These are phyloP conservation scores for Gilbertella persicaria DNA, from an alignment of 371 early-diverging fungal species.

Conservation along the genomic window DNA sequence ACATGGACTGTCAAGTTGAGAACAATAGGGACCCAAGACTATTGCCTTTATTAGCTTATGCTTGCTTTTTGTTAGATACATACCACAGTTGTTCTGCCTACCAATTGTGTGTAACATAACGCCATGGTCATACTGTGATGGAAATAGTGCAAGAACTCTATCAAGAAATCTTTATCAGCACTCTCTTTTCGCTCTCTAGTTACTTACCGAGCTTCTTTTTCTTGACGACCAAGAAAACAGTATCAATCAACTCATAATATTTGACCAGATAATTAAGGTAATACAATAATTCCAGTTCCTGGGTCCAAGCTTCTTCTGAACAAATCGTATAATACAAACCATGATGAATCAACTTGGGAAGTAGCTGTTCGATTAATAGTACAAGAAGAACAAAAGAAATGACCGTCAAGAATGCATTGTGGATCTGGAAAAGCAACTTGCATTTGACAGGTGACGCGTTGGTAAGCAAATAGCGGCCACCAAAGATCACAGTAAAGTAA, in stretches of 20 bases:
- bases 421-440: conserved; percentile 63
- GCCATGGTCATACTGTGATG: conserved; percentile 86
- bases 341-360: conserved; percentile 58
- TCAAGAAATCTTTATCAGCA: not conserved
- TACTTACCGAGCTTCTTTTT: conserved; percentile 60
- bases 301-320: conserved; percentile 53
- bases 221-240: conserved; percentile 66
- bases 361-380: conserved; percentile 67
- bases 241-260: conserved; percentile 72
- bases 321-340: conserved; percentile 71
- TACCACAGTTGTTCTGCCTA: conserved; percentile 75
- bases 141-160: conserved; percentile 80
- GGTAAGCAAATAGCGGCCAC: conserved; percentile 60
- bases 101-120: conserved; percentile 74
- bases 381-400: conserved; percentile 60
- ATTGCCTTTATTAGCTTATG: not conserved
- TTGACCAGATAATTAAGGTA: conserved; percentile 74
- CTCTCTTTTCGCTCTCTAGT: no score
- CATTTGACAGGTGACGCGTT: conserved; percentile 58
- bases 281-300: conserved; percentile 59
- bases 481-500: conserved; percentile 69
- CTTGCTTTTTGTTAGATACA: conserved; percentile 22
- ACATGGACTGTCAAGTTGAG: conserved; percentile 87
- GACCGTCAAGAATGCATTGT: conserved; percentile 70
- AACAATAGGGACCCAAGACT: conserved; percentile 72